Conservation (phyloP, 2,329 filamentous ascomycete species). For the Claviceps arundinis region DNA sequence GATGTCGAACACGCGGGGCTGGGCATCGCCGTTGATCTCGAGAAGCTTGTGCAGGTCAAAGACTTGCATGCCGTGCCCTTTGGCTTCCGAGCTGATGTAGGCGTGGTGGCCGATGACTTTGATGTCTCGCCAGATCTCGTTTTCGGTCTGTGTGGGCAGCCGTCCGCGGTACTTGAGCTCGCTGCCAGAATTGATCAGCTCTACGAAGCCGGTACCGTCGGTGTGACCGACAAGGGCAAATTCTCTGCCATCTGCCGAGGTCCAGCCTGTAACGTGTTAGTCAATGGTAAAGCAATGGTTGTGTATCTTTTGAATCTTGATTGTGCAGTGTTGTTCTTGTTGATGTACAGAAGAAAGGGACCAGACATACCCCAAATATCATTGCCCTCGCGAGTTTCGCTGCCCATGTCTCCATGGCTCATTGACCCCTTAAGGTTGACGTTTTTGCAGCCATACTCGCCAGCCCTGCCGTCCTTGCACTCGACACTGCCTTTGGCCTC, state of each 20-base stretch:
- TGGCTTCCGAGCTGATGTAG: slow-evolving; percentile 29
- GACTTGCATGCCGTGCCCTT: slow-evolving; percentile 44
- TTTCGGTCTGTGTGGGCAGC: slow-evolving; percentile 26
- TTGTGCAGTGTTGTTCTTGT: not conserved
- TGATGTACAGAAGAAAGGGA: not conserved
- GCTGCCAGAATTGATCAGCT: slow-evolving; percentile 27
- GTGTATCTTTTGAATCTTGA: no score
- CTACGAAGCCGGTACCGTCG: slow-evolving; percentile 34
- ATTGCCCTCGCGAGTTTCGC: slow-evolving; percentile 20
- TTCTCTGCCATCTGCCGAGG: slow-evolving; percentile 23
- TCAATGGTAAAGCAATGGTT: no score
- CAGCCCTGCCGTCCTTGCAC: slow-evolving; percentile 5
- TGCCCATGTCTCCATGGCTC: slow-evolving; percentile 22
- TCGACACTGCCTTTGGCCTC: not conserved
- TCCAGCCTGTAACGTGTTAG: slow-evolving; percentile 5
- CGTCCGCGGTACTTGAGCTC: slow-evolving; percentile 29
- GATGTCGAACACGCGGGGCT: slow-evolving; percentile 18
- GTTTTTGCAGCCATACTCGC: slow-evolving; percentile 20
- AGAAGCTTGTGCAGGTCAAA: slow-evolving; percentile 47
- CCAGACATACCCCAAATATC: slow-evolving; percentile 17
- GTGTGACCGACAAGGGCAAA: slow-evolving; percentile 31
- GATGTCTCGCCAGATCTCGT: slow-evolving; percentile 26
- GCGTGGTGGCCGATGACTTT: slow-evolving; percentile 22
- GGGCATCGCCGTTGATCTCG: slow-evolving; percentile 20
- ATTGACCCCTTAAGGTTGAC: slow-evolving; percentile 24